Percentiles rank a stretch among this genome's conserved stretches.
phyloP scores from a whole-genome alignment of 345 rosid genomes.

The Pistacia atlantica region DNA sequence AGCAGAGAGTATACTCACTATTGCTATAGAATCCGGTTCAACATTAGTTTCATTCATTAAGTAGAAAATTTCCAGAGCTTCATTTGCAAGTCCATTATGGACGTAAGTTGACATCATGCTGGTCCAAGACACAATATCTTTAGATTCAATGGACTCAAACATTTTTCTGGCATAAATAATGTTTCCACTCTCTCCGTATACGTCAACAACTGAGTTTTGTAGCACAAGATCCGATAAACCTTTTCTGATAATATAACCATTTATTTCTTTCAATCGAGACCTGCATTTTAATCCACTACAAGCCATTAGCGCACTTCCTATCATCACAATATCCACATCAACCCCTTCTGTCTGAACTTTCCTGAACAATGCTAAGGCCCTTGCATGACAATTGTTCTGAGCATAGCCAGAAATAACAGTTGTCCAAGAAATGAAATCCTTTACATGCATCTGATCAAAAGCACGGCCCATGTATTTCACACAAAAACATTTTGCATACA shows the following conservation, averaged over 20 bases:
- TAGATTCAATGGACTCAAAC: slow-evolving; percentile 52
- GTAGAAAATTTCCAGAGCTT: slow-evolving; percentile 58
- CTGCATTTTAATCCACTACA: slow-evolving; percentile 52
- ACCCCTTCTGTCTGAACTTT: slow-evolving; percentile 46
- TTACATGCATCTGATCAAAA: slow-evolving; percentile 52
- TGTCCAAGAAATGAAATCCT: slow-evolving; percentile 86
- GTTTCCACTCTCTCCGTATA: slow-evolving; percentile 65
- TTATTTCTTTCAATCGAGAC: slow-evolving; percentile 60
- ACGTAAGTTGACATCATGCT: slow-evolving; percentile 80
- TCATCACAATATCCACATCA: slow-evolving; percentile 63
- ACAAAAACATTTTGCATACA: slow-evolving; percentile 73
- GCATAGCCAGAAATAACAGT: slow-evolving; percentile 73
- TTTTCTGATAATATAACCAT: slow-evolving; percentile 59
- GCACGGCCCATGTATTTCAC: slow-evolving; percentile 54
- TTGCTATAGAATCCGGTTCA: slow-evolving; percentile 63
- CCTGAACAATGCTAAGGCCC: slow-evolving; percentile 53
- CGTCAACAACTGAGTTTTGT: slow-evolving; percentile 60
- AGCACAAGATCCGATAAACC: slow-evolving; percentile 61
- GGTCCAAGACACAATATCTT: slow-evolving; percentile 89
- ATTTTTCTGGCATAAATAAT: slow-evolving; percentile 56
- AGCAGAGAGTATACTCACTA: slow-evolving; percentile 64
- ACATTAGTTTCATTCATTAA: slow-evolving; percentile 50
- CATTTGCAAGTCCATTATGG: slow-evolving; percentile 54
- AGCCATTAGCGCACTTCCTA: slow-evolving; percentile 71
- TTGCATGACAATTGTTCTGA: slow-evolving; percentile 49